Evolutionary conservation across 192 early-diverging fungal species (phyloP), one percentile per base, ranked within the genome.

Genomic region (Coemansia sp.): DNA sequence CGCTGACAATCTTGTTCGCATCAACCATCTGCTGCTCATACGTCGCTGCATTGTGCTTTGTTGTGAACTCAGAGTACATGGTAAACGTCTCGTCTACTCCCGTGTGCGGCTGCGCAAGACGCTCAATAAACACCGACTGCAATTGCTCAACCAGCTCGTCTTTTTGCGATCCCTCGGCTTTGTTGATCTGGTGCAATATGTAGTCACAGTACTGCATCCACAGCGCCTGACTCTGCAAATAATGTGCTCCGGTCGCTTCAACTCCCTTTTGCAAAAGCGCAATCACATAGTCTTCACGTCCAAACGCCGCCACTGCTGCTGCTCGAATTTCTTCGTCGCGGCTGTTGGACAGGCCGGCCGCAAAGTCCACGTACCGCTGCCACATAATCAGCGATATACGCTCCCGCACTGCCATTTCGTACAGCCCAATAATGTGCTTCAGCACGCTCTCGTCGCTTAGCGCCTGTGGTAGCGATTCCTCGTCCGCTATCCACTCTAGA

Each of bases 11-110:
- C 15, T 26, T 19, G 21, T 57, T 72, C 37, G 75, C 75, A 9
- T 66, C 46, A 0, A 78, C 63, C 75, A 78, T 72, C 54, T 60
- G 66, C 51, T 67, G 61, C 57, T 78, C 75, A 37, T 78, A 78
- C 0, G 52, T 38, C 6, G 36, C 56, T 19, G 25, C 48, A 38
- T 55, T 14, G 60, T 78, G 47, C 37, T 51, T 50, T 4, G 75
- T 78, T 15, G 71, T 65, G 55, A 72, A 78, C 59, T 63, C 63
- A 4, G 75, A 78, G 60, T 78, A 78, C 66, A 69, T 38, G 8
- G 60, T 47, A 57, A 72, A 78, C n/a, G 75, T 78, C 1, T 60
- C 60, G 23, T 78, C 75, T 8, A 78, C 25, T 22, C 59, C 66
- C 4, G 70, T 60, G 52, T 78, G 69, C 21, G 75, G 66, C 54